Evolutionary conservation across 306 rosid species (phyloP).

Genomic region (Psophocarpus tetragonolobus): DNA sequence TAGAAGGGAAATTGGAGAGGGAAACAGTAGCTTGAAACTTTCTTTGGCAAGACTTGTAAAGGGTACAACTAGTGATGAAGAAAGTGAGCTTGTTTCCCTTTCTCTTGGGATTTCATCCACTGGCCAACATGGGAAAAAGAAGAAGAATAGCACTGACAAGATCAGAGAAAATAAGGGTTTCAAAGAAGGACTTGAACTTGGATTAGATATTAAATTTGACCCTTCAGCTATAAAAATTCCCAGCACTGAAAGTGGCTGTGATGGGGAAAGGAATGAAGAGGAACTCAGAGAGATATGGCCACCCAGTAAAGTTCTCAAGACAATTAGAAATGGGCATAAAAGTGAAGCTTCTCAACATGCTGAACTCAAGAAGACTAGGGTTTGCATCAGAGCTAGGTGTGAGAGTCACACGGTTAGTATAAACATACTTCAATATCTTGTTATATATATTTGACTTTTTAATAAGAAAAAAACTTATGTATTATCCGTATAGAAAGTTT

Average conservation of each 20-base stretch:
- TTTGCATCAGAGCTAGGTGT: slow-evolving; percentile 74
- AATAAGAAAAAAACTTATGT: too few relatives aligned
- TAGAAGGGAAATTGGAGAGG: not conserved
- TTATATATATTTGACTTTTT: too few relatives aligned
- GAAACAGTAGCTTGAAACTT: slow-evolving; percentile 2
- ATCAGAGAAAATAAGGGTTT: slow-evolving; percentile 22
- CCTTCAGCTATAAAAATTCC: slow-evolving; percentile 18
- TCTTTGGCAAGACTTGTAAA: not conserved
- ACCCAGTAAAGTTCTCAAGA: slow-evolving; percentile 46
- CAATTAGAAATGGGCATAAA: slow-evolving; percentile 37
- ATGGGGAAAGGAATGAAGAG: slow-evolving; percentile 40
- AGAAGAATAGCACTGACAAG: not conserved
- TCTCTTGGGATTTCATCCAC: slow-evolving; percentile 55
- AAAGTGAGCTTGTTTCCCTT: slow-evolving; percentile 51
- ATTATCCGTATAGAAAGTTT: too few relatives aligned
- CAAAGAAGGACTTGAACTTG: slow-evolving; percentile 48
- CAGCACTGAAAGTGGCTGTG: slow-evolving; percentile 21
- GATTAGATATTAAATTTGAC: slow-evolving; percentile 45
- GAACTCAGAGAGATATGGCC: slow-evolving; percentile 48
- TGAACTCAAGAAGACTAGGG: slow-evolving; percentile 65
- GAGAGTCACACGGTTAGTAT: slow-evolving; percentile 65
- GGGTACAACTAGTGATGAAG: slow-evolving; percentile 13
- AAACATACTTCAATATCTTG: not conserved
- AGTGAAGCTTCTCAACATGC: slow-evolving; percentile 43
- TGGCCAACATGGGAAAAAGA: slow-evolving; percentile 24